These are phyloP conservation scores for Cutaneotrichosporon sp. DNA, from an alignment of 1,284 basidiomycete genomes.

Conservation along the genomic window DNA sequence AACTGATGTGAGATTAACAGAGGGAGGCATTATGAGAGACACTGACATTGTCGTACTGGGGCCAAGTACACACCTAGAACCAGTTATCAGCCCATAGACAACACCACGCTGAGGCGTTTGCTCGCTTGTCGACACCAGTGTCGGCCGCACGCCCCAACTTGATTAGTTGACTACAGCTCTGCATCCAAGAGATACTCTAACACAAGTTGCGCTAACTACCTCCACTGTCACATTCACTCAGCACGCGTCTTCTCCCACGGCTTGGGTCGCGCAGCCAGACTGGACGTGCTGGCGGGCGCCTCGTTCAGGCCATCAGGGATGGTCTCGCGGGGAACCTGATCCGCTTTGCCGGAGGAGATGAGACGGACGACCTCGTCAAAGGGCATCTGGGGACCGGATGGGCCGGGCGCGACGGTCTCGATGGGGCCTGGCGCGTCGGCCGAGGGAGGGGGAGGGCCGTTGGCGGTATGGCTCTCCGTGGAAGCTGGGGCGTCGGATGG, in stretches of 20 bases:
- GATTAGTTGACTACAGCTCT: too few relatives aligned
- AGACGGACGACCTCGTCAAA: conserved; percentile 21
- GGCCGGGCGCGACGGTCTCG: conserved; percentile 3
- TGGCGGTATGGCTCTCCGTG: neutral
- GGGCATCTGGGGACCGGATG: conserved; percentile 4
- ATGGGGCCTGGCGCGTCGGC: neutral
- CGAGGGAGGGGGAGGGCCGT: neutral
- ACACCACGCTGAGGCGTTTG: too few relatives aligned
- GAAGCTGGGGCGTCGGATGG: neutral
- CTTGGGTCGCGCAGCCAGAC: conserved; percentile 13
- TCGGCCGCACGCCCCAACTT: too few relatives aligned
- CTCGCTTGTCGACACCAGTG: too few relatives aligned
- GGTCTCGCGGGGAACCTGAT: conserved; percentile 23
- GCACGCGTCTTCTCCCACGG: conserved; percentile 22
- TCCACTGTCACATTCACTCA: too few relatives aligned
- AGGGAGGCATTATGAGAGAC: too few relatives aligned
- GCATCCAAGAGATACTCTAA: too few relatives aligned
- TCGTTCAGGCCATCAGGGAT: conserved; percentile 36
- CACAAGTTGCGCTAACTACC: too few relatives aligned
- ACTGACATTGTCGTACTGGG: too few relatives aligned
- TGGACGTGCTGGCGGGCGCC: conserved; percentile 9
- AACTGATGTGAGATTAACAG: too few relatives aligned
- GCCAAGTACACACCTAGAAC: too few relatives aligned
- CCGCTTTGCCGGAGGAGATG: conserved; percentile 32
- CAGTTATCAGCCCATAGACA: too few relatives aligned